phyloP scores from a whole-genome alignment of 805 yeast species.

The Lipomyces sp. region DNA sequence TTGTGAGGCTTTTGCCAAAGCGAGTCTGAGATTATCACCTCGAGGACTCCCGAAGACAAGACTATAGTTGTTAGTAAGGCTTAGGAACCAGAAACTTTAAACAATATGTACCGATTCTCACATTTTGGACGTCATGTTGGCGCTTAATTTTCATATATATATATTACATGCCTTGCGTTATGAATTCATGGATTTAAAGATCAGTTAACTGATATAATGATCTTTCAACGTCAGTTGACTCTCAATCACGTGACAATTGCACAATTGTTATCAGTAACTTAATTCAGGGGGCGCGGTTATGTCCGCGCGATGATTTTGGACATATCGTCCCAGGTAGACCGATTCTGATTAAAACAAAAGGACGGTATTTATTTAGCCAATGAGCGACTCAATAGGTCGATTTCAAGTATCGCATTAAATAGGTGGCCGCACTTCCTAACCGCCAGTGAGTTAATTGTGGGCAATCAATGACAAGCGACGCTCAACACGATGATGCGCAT shows the following conservation, averaged over 20 bases:
- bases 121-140: slow-evolving; percentile 14
- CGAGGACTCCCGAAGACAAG: slow-evolving; percentile 35
- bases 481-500: not conserved
- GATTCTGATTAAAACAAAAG: no score
- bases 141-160: not conserved
- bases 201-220: not conserved
- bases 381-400: no score
- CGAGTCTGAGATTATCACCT: slow-evolving; percentile 13
- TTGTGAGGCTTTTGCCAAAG: slow-evolving; percentile 27
- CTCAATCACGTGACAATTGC: no score
- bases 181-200: not conserved
- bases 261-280: no score
- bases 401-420: not conserved
- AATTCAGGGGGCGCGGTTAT: no score
- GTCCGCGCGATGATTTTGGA: no score
- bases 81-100: not conserved
- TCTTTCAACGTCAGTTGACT: not conserved
- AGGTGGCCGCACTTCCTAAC: not conserved
- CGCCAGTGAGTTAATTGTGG: not conserved
- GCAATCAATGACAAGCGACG: slow-evolving; percentile 1
- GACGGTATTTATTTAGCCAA: no score
- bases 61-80: slow-evolving; percentile 8
- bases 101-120: not conserved
- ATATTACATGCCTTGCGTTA: not conserved
- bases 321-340: no score